Conservation (phyloP, 345 rosid species). For the Populus deltoides region DNA sequence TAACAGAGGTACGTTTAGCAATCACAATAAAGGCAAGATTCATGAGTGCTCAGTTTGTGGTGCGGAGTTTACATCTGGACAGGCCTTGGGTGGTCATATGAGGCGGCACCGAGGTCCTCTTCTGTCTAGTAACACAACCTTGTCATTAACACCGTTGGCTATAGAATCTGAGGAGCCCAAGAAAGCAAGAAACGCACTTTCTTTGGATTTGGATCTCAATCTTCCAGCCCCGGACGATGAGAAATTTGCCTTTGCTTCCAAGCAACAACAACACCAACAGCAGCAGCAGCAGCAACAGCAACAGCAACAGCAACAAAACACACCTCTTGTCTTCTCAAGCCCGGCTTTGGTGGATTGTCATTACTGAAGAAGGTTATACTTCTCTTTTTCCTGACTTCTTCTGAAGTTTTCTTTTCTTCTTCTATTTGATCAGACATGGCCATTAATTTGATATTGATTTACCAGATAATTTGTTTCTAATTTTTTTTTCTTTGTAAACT, state of each 20-base stretch:
- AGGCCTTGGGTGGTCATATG: constrained; percentile 99
- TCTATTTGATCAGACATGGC: constrained; percentile 4
- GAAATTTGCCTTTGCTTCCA: constrained; percentile 50
- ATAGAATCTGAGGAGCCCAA: constrained; percentile 34
- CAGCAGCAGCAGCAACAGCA: constrained; percentile 22
- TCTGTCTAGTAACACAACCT: constrained; percentile 22
- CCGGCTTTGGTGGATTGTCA: constrained; percentile 93
- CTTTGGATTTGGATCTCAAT: constrained; percentile 89
- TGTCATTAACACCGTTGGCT: constrained; percentile 47
- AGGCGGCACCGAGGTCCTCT: constrained; percentile 70
- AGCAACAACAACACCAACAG: constrained; percentile 40
- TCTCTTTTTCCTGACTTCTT: background rate
- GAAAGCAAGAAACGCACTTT: constrained; percentile 52
- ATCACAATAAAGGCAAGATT: constrained; percentile 42
- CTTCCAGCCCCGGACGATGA: constrained; percentile 93
- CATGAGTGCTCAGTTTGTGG: constrained; percentile 95
- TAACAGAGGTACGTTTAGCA: constrained; percentile 21
- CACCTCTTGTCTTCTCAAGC: constrained; percentile 64
- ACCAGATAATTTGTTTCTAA: background rate
- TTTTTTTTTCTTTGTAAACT: background rate
- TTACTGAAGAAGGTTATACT: constrained; percentile 48
- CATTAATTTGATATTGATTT: background rate
- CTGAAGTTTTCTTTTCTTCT: background rate
- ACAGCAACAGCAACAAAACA: constrained; percentile 25
- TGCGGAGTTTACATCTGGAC: constrained; percentile 85